Conservation (phyloP, 164 flowering plant genomes). For the Brasenia schreberi region DNA sequence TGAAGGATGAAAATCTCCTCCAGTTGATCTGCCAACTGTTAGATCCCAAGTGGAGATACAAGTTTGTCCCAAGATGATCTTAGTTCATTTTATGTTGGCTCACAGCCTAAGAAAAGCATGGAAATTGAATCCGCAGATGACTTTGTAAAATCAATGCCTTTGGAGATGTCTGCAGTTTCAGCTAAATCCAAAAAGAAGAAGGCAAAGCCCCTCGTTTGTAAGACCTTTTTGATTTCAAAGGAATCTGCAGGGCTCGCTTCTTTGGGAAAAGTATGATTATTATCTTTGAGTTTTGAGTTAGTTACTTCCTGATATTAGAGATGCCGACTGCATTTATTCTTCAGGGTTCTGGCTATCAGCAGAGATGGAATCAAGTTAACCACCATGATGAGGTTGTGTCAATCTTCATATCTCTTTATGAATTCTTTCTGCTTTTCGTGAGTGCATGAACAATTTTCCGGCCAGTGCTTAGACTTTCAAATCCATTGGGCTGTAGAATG, state of each 20-base stretch:
- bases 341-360: conserved; percentile 60
- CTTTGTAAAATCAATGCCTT: conserved; percentile 41
- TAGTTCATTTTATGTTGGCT: conserved; percentile 61
- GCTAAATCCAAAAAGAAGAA: conserved; percentile 77
- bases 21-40: conserved; percentile 22
- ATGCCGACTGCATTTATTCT: conserved; percentile 12
- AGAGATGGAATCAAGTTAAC: conserved; percentile 55
- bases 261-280: conserved; percentile 12
- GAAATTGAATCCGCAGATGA: conserved; percentile 80
- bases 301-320: background rate
- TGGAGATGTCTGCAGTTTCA: conserved; percentile 57
- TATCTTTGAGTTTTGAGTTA: conserved; percentile 1
- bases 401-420: too few relatives aligned
- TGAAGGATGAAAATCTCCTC: conserved; percentile 34
- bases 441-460: too few relatives aligned
- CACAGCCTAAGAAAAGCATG: conserved; percentile 36
- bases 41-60: conserved; percentile 92
- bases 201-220: conserved; percentile 49
- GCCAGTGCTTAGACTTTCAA: too few relatives aligned
- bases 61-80: conserved; percentile 92
- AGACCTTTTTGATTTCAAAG: conserved; percentile 11
- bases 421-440: too few relatives aligned
- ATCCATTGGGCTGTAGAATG: too few relatives aligned
- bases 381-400: conserved; percentile 58
- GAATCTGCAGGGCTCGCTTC: conserved; percentile 11